Evolutionary conservation across 2,329 filamentous ascomycete genomes (phyloP).

Genomic region (Knufia fluminis): DNA sequence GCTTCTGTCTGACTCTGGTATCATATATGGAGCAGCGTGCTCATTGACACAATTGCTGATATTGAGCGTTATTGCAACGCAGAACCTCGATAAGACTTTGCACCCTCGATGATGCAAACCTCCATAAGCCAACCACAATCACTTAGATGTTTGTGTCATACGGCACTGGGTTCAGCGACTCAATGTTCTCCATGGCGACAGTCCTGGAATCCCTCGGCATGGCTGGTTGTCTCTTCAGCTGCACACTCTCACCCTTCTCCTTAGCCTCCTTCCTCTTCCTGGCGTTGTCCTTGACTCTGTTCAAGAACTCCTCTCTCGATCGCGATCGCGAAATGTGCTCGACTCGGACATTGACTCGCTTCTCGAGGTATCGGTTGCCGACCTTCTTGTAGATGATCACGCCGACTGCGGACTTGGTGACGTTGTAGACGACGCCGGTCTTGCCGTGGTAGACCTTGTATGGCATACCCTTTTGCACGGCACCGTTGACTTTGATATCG

Average conservation of each 20-base stretch:
- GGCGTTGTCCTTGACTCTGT: constrained; percentile 93
- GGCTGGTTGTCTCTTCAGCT: constrained; percentile 84
- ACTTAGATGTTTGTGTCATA: constrained; percentile 98
- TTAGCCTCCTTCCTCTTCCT: constrained; percentile 88
- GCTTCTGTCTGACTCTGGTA: no score
- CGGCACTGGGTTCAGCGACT: constrained; percentile 82
- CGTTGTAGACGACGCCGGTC: constrained; percentile 97
- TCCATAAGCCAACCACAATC: no score
- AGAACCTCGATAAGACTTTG: no score
- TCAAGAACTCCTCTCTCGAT: constrained; percentile 93
- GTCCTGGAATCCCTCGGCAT: constrained; percentile 72
- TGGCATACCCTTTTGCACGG: constrained; percentile 97
- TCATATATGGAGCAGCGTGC: no score
- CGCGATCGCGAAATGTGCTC: constrained; percentile 94
- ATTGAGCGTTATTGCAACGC: no score
- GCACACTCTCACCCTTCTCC: constrained; percentile 73
- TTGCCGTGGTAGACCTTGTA: constrained; percentile 99
- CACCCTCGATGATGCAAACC: no score
- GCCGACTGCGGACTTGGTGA: constrained; percentile 93
- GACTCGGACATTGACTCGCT: constrained; percentile 97
- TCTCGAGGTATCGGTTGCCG: constrained; percentile 99
- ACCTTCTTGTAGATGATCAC: constrained; percentile 99
- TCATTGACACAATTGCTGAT: no score
- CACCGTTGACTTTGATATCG: constrained; percentile 97
- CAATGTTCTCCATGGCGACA: constrained; percentile 64